Evolutionary conservation across 2,329 filamentous ascomycete genomes (phyloP), one percentile per base, ranked within the genome.

Genomic region (Ophiostoma perfectum): DNA sequence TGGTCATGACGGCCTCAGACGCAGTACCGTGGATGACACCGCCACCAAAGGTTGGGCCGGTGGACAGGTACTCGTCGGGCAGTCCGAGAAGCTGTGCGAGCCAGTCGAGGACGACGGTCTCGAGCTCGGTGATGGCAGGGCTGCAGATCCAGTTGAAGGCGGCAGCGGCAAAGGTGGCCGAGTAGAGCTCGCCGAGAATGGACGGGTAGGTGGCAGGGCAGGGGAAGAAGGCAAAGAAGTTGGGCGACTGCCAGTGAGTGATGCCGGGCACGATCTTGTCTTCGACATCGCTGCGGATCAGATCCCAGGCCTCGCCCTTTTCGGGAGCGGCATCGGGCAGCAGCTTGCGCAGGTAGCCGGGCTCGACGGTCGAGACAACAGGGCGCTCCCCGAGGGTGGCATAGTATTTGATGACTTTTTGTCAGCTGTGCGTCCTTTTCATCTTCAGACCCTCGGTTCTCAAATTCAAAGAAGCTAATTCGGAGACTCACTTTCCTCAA

Each of bases 101-200:
- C 93, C 94, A 98, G 78, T 98, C 94, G 77, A 97, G 84, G 60
- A 97, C 90, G 38, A 97, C 84, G 0, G 93, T 97, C 82, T 98
- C 94, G 64, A 98, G 84, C 80, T 98, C 94, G 0, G 94, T 98
- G 18, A 95, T 89, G 6, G 91, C 93, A 0, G 94, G 94, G 5
- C 89, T 93, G 79, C 94, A 97, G 72, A 97, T 88, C 94, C 94
- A 98, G 79, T 98, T 98, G 83, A 98, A 98, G 52, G 92, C 92
- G 0, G 94, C 92, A 16, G 91, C 91, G 12, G 88, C 95, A 79
- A 97, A 93, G 6, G 92, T 90, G 5, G 91, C 89, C 60, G 88
- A 92, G 82, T 97, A 98, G 81, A 98, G 88, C 79, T 98, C 94
- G 27, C 92, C 94, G 11, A 98, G 84, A 77, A 97, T 94, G 41